These are phyloP conservation scores for Backusella tarrabulga DNA, from an alignment of 192 early-diverging fungal genomes.

Conservation along the genomic window DNA sequence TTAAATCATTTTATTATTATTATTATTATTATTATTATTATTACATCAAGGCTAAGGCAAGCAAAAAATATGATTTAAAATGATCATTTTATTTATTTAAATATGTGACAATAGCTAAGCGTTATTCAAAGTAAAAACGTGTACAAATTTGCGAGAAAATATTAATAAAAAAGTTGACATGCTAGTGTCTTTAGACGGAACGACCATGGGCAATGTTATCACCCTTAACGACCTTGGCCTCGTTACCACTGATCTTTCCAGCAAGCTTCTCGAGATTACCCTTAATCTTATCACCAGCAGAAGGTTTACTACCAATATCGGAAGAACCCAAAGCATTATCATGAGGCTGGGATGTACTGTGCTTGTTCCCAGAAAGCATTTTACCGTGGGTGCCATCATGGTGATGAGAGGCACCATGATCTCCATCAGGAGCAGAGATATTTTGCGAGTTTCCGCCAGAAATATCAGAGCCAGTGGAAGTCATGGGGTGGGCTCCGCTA, in stretches of 20 bases:
- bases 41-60: too few species aligned
- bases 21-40: too few species aligned
- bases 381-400: background rate
- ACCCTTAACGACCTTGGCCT: constrained; percentile 35
- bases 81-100: background rate
- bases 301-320: background rate
- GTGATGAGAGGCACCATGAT: constrained; percentile 1
- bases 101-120: background rate
- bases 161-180: background rate
- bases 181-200: background rate
- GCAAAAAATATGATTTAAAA: background rate
- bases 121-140: background rate
- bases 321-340: background rate
- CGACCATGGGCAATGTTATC: constrained; percentile 23
- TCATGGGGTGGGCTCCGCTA: background rate
- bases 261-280: constrained; percentile 28
- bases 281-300: constrained; percentile 35
- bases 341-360: background rate
- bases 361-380: background rate
- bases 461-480: background rate
- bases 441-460: background rate
- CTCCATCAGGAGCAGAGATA: background rate
- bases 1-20: too few species aligned
- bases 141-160: background rate
- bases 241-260: constrained; percentile 33